These are phyloP conservation scores for Coemansia sp. DNA, from an alignment of 192 early-diverging fungal species.

Conservation along the genomic window DNA sequence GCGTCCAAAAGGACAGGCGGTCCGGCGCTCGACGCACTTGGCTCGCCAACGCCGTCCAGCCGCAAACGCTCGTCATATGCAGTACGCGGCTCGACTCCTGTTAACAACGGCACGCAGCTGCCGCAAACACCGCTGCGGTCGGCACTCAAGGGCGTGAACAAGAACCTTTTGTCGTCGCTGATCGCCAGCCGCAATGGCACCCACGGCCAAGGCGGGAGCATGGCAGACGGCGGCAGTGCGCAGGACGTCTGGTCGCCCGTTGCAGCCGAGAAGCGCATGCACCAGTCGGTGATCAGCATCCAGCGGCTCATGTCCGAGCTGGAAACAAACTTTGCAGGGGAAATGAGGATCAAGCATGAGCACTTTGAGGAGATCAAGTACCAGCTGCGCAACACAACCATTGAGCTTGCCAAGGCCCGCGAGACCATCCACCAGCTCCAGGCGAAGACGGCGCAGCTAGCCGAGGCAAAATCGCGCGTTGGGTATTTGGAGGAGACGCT, in stretches of 20 bases:
- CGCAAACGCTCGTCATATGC: conserved; percentile 8
- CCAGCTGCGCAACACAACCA: conserved; percentile 57
- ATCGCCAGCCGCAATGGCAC: conserved; percentile 11
- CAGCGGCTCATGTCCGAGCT: conserved; percentile 68
- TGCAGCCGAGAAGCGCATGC: conserved; percentile 47
- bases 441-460: conserved; percentile 54
- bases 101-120: conserved; percentile 7
- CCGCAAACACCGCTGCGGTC: conserved; percentile 39
- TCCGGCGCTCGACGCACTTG: background rate
- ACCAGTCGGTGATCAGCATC: conserved; percentile 54
- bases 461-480: conserved; percentile 63
- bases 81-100: background rate
- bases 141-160: conserved; percentile 19
- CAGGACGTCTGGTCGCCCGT: conserved; percentile 36
- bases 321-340: conserved; percentile 66
- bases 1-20: background rate
- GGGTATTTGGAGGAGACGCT: conserved; percentile 62
- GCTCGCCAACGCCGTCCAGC: conserved; percentile 27
- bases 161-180: conserved; percentile 31
- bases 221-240: background rate
- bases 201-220: background rate
- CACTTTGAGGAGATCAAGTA: conserved; percentile 59
- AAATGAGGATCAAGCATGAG: conserved; percentile 59
- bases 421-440: conserved; percentile 56
- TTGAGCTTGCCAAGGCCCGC: conserved; percentile 59